Evolutionary conservation across 2,329 filamentous ascomycete species (phyloP).

Genomic region (Xenoacremonium recifei): DNA sequence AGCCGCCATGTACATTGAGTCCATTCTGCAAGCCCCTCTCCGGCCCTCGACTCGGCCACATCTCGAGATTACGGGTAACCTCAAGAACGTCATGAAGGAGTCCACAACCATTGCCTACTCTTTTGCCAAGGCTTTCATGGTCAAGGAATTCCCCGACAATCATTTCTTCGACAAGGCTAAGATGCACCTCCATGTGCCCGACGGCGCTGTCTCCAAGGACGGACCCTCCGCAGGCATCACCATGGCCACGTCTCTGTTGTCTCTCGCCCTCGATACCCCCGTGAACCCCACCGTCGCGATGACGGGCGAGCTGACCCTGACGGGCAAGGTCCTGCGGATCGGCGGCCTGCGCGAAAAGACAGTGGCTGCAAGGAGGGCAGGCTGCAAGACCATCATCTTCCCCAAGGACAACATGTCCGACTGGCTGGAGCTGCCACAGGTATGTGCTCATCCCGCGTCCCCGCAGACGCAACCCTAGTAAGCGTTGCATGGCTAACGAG

Average conservation of each 20-base stretch:
- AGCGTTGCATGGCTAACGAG: constrained; percentile 8
- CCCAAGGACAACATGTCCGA: constrained; percentile 93
- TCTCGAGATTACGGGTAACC: constrained; percentile 89
- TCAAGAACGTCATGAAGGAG: constrained; percentile 98
- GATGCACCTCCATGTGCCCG: constrained; percentile 93
- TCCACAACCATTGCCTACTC: constrained; percentile 94
- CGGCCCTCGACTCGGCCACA: constrained; percentile 71
- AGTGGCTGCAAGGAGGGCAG: constrained; percentile 87
- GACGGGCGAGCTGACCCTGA: constrained; percentile 96
- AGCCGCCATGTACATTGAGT: constrained; percentile 94
- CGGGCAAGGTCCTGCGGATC: constrained; percentile 93
- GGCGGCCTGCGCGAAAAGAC: constrained; percentile 96
- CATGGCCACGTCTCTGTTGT: constrained; percentile 92
- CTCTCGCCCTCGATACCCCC: constrained; percentile 74
- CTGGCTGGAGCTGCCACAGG: constrained; percentile 95
- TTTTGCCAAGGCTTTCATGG: constrained; percentile 88
- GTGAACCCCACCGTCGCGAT: constrained; percentile 89
- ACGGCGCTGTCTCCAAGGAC: constrained; percentile 94
- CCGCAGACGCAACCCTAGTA: background rate
- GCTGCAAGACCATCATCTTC: constrained; percentile 92
- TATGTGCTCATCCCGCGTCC: constrained; percentile 48
- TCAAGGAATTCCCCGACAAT: constrained; percentile 81
- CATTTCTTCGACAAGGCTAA: constrained; percentile 95
- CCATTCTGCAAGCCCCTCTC: constrained; percentile 84
- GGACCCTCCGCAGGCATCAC: constrained; percentile 92